Evolutionary conservation across 2,329 filamentous ascomycete genomes (phyloP).

Genomic region (Colletotrichum truncatum): DNA sequence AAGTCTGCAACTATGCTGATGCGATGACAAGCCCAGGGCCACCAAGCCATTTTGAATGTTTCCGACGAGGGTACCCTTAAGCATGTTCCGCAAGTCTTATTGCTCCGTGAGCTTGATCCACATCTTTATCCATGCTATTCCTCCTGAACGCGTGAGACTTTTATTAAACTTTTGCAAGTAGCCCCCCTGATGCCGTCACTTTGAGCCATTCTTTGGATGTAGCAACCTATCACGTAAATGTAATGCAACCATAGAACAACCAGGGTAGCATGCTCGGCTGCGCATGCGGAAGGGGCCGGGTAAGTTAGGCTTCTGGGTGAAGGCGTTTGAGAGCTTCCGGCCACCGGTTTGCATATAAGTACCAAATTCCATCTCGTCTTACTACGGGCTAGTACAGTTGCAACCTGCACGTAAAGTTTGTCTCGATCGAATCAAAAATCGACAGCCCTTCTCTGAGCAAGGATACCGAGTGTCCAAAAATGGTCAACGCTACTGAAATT

Average conservation of each 20-base stretch:
- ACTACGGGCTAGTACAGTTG: no score
- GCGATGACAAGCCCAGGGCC: background rate
- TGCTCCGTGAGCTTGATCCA: constrained; percentile 1
- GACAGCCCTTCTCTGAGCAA: background rate
- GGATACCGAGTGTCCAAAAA: background rate
- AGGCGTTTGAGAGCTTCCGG: no score
- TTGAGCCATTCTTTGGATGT: background rate
- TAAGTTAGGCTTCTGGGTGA: no score
- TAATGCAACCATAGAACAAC: background rate
- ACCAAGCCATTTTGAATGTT: background rate
- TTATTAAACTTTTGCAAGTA: background rate
- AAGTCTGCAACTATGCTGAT: background rate
- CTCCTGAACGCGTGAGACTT: background rate
- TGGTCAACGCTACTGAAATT: constrained; percentile 29
- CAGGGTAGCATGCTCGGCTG: background rate
- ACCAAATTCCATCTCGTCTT: no score
- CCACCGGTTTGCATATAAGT: no score
- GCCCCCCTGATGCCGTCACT: background rate
- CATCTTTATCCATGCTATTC: background rate
- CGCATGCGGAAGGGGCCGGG: background rate
- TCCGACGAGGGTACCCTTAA: background rate
- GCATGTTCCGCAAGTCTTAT: background rate
- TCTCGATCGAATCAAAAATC: no score
- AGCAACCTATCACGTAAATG: constrained; percentile 1
- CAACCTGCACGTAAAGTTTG: no score